Percentiles rank a stretch among this genome's conserved stretches.
Evolutionary conservation across 2,329 filamentous ascomycete species (phyloP).

Genomic region (Fusarium mundagurra): DNA sequence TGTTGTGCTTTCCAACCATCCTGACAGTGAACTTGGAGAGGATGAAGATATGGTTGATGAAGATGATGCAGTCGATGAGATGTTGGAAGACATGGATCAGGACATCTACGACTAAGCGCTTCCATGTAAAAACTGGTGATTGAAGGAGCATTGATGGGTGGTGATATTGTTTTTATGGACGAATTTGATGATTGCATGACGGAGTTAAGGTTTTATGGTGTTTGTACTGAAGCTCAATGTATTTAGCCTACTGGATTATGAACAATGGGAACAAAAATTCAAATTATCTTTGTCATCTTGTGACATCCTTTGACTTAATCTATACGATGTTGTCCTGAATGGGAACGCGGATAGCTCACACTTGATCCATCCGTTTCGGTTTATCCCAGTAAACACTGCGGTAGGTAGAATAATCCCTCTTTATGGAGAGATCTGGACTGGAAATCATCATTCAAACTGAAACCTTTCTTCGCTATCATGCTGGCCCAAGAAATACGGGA

Average conservation of each 20-base stretch:
- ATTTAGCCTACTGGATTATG: slow-evolving; percentile 6
- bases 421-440: not conserved
- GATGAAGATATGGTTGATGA: slow-evolving; percentile 78
- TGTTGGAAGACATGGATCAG: slow-evolving; percentile 69
- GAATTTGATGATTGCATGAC: slow-evolving; percentile 33
- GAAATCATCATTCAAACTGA: not conserved
- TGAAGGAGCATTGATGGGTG: slow-evolving; percentile 7
- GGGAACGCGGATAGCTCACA: not conserved
- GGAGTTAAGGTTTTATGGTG: slow-evolving; percentile 14
- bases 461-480: slow-evolving; percentile 20
- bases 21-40: slow-evolving; percentile 67
- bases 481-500: slow-evolving; percentile 44
- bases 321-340: not conserved
- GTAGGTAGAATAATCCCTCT: no score
- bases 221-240: slow-evolving; percentile 14
- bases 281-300: not conserved
- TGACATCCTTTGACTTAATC: not conserved
- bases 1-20: slow-evolving; percentile 83
- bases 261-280: slow-evolving; percentile 13
- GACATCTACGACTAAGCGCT: slow-evolving; percentile 59
- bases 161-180: not conserved
- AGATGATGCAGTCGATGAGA: slow-evolving; percentile 78
- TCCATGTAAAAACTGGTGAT: not conserved
- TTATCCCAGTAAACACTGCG: not conserved
- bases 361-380: not conserved